Base-by-base conservation (phyloP, 139 green algal genomes). In the Nannochloris sp. region DNA sequence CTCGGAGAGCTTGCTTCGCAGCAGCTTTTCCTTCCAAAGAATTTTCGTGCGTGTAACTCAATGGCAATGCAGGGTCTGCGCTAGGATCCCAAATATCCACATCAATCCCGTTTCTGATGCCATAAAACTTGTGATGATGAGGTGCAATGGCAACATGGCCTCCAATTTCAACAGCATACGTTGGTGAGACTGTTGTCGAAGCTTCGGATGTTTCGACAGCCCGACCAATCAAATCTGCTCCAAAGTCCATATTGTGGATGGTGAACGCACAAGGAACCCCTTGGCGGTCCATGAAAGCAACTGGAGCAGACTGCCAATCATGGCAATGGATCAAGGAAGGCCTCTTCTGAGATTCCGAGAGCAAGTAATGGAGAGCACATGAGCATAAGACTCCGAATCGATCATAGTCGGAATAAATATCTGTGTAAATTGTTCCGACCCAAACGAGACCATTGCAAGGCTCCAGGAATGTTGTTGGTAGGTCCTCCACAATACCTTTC, bases 31-130 rank as follows among this genome's bases (percentile, higher is more conserved):
- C 82, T 62, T 78, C 64, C 23, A 66, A 71, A 4, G 68, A 53
- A 6, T 76, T 56, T 16, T 81, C 64, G 0, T 74, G 64, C 20
- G 70, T 82, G 87, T 83, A 97, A 68, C 77, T 73, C 6, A 40
- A 13, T 13, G 87, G 88, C 57, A 96, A 67, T 70, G 85, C 87
- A 12, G 62, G 37, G 71, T 96, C 91, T 20, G 71, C 65, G 5
- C 66, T 56, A 8, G 93, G 93, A 72, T 98, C 87, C 93, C 93
- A 98, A 59, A 97, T 92, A 72, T 98, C 93, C 30, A 81, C 64
- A 78, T 98, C 93, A 60, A 98, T 98, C 51, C 93, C 93, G 70
- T 98, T 98, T 43, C 76, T 71, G 57, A 95, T 86, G 60, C 89
- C 89, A 53, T 82, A 92, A 67, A 96, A 86, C 75, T 94, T 94